A percentile compares a stretch with the other conserved stretches of the same genome.
Conservation (phyloP, 208 protist genomes). For the Leptomonas seymouri region DNA sequence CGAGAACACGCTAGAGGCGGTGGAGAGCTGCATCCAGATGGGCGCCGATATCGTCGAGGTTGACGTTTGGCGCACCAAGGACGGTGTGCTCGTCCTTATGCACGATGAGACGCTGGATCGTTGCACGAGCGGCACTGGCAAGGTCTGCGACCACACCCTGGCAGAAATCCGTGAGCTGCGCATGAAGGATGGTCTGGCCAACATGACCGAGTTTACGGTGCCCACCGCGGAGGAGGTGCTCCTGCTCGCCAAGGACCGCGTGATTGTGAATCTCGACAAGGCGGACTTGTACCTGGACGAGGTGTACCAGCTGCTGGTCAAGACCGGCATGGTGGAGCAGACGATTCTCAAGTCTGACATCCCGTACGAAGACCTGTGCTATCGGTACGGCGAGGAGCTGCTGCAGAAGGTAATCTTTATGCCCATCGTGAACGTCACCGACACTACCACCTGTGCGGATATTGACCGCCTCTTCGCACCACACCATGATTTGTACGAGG, state of each 20-base stretch:
- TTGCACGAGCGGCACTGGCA: constrained; percentile 46
- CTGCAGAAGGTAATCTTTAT: constrained; percentile 65
- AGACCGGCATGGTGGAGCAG: constrained; percentile 51
- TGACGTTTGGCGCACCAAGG: constrained; percentile 63
- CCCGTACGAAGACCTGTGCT: constrained; percentile 40
- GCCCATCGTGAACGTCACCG: constrained; percentile 55
- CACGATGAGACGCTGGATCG: constrained; percentile 74
- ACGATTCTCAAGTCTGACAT: constrained; percentile 67
- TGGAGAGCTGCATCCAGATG: constrained; percentile 68
- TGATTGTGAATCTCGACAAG: constrained; percentile 71
- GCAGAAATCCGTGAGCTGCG: constrained; percentile 48
- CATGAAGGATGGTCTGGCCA: constrained; percentile 70
- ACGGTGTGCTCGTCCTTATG: constrained; percentile 64
- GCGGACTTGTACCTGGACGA: constrained; percentile 66
- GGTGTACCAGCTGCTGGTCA: constrained; percentile 42
- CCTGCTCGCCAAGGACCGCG: constrained; percentile 34
- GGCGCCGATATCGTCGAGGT: constrained; percentile 72
- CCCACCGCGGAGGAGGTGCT: constrained; percentile 64
- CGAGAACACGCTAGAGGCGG: constrained; percentile 76
- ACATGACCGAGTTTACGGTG: constrained; percentile 74
- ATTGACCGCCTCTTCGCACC: constrained; percentile 37
- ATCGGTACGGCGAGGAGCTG: constrained; percentile 40
- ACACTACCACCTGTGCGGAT: constrained; percentile 40
- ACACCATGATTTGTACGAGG: constrained; percentile 52
- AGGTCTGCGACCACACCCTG: constrained; percentile 53